Evolutionary conservation across 805 yeast genomes (phyloP), one percentile per base, ranked within the genome.

Genomic region (Torulaspora gathmanii): DNA sequence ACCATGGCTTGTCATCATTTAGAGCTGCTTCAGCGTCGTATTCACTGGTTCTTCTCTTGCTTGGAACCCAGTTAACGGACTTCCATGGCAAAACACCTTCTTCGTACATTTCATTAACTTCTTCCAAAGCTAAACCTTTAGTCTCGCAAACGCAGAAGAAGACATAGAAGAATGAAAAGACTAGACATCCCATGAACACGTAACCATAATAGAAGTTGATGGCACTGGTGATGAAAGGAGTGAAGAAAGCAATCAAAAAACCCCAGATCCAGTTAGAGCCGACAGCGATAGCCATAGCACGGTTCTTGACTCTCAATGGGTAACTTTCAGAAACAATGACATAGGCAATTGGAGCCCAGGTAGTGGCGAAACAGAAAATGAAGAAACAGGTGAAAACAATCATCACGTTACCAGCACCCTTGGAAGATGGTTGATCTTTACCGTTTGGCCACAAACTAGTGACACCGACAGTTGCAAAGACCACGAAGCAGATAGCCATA

Each of bases 51-150:
- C 46, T 49, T 45, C 49, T 49, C 45, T 25, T 12, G 11, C 19
- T 40, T 44, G 82, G 81, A 39, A 67, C 70, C 77, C 77, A 81
- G 43, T 53, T 55, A 15, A 69, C 47, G 19, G 82, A 79, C 42
- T 63, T 54, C 74, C 75, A 72, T 37, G 76, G 69, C 43, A 57
- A 52, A 42, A 64, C 64, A 45, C 64, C 67, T 36, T 67, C 61
- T 25, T 73, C 57, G 56, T 69, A 73, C 70, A 80, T 68, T 58
- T 75, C 82, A 63, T 85, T 89, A 51, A 85, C 86, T 66, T 85
- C 87, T 69, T 86, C 95, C 63, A 86, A 75, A 33, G 85, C 73
- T 57, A 85, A 75, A 44, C 93, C 93, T 70, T 79, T 80, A 45
- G 95, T 86, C 67, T 84, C 90, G 57, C 79, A 79, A 51, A 86